Evolutionary conservation across 345 rosid species (phyloP), one percentile per base, ranked within the genome.

Genomic region (Eucalyptus regnans): DNA sequence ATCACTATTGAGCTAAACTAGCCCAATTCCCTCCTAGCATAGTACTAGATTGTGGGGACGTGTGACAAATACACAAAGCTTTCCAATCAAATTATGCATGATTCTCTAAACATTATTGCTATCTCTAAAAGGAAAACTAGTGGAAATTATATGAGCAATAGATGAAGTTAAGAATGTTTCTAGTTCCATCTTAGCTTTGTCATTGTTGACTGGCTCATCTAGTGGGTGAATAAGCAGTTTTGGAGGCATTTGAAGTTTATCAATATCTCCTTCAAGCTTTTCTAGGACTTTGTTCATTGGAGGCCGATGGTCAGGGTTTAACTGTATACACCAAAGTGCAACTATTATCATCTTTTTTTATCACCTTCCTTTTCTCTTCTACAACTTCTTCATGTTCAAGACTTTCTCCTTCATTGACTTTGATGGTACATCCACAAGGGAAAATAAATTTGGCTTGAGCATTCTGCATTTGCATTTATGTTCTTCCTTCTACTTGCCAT

Each of bases 121-220:
- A 64, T 64, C 76, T 14, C 76, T 22, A 66, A 0, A n/a, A n/a
- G 41, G 41, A 31, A 31, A n/a, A 7, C 22, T 66, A 66, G 41
- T 0, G 0, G 20, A 66, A n/a, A 66, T n/a, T 15, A 7, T 7
- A 4, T 14, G 76, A 66, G 41, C 1, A 4, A 20, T 4, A 1
- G 9, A 66, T 15, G 76, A 66, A n/a, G 76, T 0, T n/a, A 41
- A 66, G 76, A 66, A 15, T 66, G 76, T 66, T 66, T n/a, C 3
- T 66, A 66, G 15, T 31, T 66, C 76, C 76, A 14, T 66, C 76
- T 4, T 5, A 0, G 5, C 3, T 66, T 0, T 66, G 0, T 31
- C 41, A 31, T 66, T 31, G 41, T 31, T 31, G 5, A 4, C 2
- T 31, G 2, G 76, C 76, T 66, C 41, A n/a, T 66, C 41, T 7